Evolutionary conservation across 257 asterid species (phyloP).

Genomic region (Lavandula angustifolia): DNA sequence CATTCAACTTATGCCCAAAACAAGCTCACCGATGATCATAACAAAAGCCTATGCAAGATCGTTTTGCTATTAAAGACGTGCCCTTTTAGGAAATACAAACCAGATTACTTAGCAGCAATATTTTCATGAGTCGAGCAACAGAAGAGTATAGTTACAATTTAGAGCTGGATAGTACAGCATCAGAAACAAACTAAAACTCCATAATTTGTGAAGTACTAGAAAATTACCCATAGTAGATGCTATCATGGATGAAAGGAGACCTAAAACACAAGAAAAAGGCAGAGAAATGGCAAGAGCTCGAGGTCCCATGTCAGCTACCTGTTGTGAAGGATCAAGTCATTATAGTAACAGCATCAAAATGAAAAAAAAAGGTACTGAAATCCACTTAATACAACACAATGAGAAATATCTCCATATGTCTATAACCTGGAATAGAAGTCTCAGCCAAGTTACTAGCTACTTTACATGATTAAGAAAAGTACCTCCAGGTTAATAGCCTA

Average conservation of each 20-base stretch:
- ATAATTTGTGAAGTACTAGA: conserved; percentile 14
- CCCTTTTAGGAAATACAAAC: not conserved
- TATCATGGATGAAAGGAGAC: conserved; percentile 88
- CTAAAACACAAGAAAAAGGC: conserved; percentile 88
- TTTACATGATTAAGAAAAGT: conserved; percentile 12
- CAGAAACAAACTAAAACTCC: conserved; percentile 18
- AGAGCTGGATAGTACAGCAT: conserved; percentile 3
- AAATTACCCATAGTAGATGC: conserved; percentile 91
- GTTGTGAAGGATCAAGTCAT: conserved; percentile 28
- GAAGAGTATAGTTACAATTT: not conserved
- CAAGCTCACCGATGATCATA: not conserved
- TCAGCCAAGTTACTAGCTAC: conserved; percentile 3
- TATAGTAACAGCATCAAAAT: not conserved
- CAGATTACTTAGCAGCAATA: not conserved
- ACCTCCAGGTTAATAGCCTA: conserved; percentile 9
- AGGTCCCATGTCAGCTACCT: conserved; percentile 85
- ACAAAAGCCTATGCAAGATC: not conserved
- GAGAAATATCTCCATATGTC: not conserved
- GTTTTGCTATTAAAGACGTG: not conserved
- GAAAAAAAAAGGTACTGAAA: not conserved
- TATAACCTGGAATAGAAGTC: not conserved
- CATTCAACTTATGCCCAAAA: not conserved
- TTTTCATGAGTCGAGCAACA: not conserved
- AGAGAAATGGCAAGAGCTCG: conserved; percentile 94
- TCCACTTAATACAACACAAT: conserved; percentile 6